Evolutionary conservation across 495 filamentous ascomycete genomes (phyloP).

Genomic region (Cercophora sp.): DNA sequence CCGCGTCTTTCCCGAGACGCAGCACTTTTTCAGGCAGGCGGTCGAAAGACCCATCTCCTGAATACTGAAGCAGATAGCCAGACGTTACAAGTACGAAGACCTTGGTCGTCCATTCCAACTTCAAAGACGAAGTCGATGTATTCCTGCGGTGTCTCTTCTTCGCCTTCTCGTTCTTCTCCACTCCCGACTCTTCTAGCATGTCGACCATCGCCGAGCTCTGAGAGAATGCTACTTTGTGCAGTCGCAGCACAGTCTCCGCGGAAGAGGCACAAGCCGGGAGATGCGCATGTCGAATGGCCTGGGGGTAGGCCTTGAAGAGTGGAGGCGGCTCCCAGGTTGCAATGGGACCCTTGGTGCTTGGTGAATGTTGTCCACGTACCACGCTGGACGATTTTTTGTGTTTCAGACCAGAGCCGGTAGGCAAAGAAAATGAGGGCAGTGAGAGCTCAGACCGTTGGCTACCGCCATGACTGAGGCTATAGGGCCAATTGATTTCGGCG

Average conservation of each 20-base stretch:
- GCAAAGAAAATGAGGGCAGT: conserved; percentile 21
- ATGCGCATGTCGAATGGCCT: conserved; percentile 59
- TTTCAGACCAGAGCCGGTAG: conserved; percentile 24
- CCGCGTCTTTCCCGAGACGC: conserved; percentile 76
- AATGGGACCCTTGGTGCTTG: conserved; percentile 20
- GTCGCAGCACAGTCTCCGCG: conserved; percentile 59
- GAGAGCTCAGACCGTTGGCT: conserved; percentile 38
- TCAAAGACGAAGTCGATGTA: conserved; percentile 56
- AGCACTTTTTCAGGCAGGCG: conserved; percentile 83
- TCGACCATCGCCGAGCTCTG: conserved; percentile 28
- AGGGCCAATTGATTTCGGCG: conserved; percentile 42
- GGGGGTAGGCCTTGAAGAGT: conserved; percentile 86
- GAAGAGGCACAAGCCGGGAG: conserved; percentile 50
- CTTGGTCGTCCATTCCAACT: conserved; percentile 77
- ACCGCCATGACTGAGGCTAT: conserved; percentile 24
- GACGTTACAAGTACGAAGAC: conserved; percentile 76
- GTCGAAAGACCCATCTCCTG: conserved; percentile 74
- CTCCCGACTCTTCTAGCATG: conserved; percentile 15
- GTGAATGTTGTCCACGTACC: conserved; percentile 22
- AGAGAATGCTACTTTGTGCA: conserved; percentile 45
- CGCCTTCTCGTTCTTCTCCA: conserved; percentile 33
- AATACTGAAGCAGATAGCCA: conserved; percentile 84
- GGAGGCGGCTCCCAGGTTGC: conserved; percentile 72
- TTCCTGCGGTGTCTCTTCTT: conserved; percentile 48
- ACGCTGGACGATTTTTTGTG: conserved; percentile 34